Percentiles rank a stretch among this genome's conserved stretches.
Evolutionary conservation across 2,329 filamentous ascomycete species (phyloP).

Genomic region (Emmonsiellopsis sp.): DNA sequence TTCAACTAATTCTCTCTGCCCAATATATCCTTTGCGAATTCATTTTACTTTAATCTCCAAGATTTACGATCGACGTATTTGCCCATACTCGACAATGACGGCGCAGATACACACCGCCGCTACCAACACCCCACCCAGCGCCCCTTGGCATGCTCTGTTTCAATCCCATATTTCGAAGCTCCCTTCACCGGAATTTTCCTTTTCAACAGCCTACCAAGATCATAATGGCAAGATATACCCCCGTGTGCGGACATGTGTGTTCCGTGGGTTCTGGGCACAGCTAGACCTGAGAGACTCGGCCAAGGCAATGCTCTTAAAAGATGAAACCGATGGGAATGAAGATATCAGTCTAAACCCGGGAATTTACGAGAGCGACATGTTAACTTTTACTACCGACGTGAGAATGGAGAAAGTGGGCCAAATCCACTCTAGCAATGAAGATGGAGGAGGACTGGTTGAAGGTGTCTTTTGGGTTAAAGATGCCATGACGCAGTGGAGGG

Average conservation of each 20-base stretch:
- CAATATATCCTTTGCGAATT: too few relatives aligned
- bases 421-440: slow-evolving; percentile 48
- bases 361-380: slow-evolving; percentile 66
- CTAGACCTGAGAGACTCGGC: slow-evolving; percentile 56
- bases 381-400: slow-evolving; percentile 77
- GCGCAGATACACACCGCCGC: background rate
- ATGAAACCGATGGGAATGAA: slow-evolving; percentile 10
- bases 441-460: slow-evolving; percentile 65
- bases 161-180: slow-evolving; percentile 2
- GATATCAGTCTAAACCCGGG: slow-evolving; percentile 48
- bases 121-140: background rate
- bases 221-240: slow-evolving; percentile 20
- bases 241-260: slow-evolving; percentile 69
- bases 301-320: slow-evolving; percentile 58
- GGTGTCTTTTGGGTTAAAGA: slow-evolving; percentile 72
- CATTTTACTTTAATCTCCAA: too few relatives aligned
- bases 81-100: background rate
- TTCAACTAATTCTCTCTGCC: too few relatives aligned
- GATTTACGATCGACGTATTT: background rate
- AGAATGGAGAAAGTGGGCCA: slow-evolving; percentile 78
- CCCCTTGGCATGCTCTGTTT: background rate
- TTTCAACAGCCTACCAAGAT: slow-evolving; percentile 9
- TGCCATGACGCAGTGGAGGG: slow-evolving; percentile 69
- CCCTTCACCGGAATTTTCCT: slow-evolving; percentile 5
- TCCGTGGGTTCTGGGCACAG: slow-evolving; percentile 72